phyloP scores from a whole-genome alignment of 129 eudicot species.

The Saussurea involucrata region DNA sequence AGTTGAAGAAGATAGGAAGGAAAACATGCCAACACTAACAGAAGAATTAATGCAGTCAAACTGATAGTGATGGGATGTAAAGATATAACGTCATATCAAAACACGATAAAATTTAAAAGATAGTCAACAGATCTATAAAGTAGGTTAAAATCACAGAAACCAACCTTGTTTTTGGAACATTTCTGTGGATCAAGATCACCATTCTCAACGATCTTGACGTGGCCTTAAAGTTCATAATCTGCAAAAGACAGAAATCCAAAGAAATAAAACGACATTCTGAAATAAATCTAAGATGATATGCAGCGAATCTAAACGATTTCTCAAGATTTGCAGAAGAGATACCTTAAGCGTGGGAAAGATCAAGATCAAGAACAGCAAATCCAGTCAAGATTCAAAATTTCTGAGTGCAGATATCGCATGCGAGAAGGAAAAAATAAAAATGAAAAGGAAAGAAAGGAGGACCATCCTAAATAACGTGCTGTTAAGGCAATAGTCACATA shows the following conservation, averaged over 20 bases:
- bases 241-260: neutral
- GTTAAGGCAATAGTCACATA: slow-evolving; percentile 3
- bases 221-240: neutral
- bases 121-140: neutral
- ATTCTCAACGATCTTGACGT: neutral
- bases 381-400: neutral
- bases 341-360: slow-evolving; percentile 13
- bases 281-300: neutral
- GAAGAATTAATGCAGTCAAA: slow-evolving; percentile 8
- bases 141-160: slow-evolving; percentile 1
- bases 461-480: neutral
- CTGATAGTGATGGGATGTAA: slow-evolving; percentile 16
- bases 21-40: slow-evolving; percentile 1
- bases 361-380: neutral
- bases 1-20: neutral
- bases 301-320: neutral
- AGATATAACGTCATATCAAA: neutral
- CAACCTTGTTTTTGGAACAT: neutral
- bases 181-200: slow-evolving; percentile 1
- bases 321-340: neutral
- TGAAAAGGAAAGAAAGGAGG: neutral
- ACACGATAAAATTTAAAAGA: neutral
- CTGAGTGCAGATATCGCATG: slow-evolving; percentile 3
- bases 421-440: neutral
- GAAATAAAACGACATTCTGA: neutral